Base-by-base conservation (phyloP, 2,329 filamentous ascomycete genomes). In the Xylaria polymorpha region DNA sequence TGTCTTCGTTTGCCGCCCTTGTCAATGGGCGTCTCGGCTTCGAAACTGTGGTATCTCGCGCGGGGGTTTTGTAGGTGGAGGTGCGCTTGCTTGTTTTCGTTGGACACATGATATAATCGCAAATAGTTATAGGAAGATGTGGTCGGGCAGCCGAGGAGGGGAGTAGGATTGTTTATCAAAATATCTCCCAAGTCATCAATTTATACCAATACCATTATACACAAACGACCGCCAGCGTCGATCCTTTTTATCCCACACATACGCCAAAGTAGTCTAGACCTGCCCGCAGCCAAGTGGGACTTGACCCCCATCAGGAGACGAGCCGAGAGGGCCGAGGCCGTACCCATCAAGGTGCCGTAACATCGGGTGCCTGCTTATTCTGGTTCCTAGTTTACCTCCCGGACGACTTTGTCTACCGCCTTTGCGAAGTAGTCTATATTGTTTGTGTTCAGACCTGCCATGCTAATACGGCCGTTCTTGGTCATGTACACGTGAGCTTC, bases 381-480 rank as follows among this genome's bases (percentile, higher is more conserved):
- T 43, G 46, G 48, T 55, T 50, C 41, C 48, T 73, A 77, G 68
- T 79, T 68, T 20, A 72, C 75, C 78, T 87, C 87, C 73, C 88
- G 83, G 32, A 98, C 93, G 39, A 95, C 92, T 81, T 91, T 92
- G 79, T 98, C 92, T 14, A 98, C 88, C 0, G 95, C 94, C 81
- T 92, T 90, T 57, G 94, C 96, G 77, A 98, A 92, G 83, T 98
- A 97, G 64, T 97, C 94, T 68, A 98, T 86, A 79, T 98, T 99
- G 77, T 91, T 84, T 32, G 93, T 92, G 82, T 98, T 98, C 74
- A 98, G 84, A n/a, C 96, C 96, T 5, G 96, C 96, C 95, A 99
- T 98, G 79, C 93, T 97, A 82, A 98, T 97, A 58, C 96, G 92
- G 25, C 96, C 96, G 79, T 99, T 99, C 88, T 98, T 98, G 74